These are phyloP conservation scores for Hypoxylon subgilvum DNA, from an alignment of 495 filamentous ascomycete genomes.

Conservation along the genomic window DNA sequence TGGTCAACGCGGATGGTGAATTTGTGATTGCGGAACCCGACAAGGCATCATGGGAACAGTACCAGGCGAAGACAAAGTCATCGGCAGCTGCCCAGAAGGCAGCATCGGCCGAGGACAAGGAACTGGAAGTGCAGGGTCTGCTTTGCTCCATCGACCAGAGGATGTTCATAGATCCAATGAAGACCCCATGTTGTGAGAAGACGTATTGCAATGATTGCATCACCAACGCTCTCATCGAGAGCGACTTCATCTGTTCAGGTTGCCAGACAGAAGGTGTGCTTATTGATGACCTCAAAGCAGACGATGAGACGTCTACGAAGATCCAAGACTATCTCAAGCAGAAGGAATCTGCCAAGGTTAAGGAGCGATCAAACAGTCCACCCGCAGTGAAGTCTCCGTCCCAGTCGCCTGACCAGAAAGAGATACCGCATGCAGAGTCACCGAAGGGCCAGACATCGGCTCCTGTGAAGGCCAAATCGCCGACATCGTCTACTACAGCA, in stretches of 20 bases:
- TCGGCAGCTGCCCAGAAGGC: constrained; percentile 78
- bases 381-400: constrained; percentile 41
- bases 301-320: constrained; percentile 77
- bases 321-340: constrained; percentile 78
- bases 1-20: constrained; percentile 97
- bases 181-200: constrained; percentile 96
- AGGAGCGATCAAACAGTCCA: constrained; percentile 49
- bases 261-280: constrained; percentile 89
- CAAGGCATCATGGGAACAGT: constrained; percentile 93
- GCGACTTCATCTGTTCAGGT: constrained; percentile 92
- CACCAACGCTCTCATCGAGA: constrained; percentile 94
- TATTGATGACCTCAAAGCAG: constrained; percentile 85
- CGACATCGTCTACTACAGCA: constrained; percentile 39
- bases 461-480: constrained; percentile 46
- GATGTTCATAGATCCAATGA: constrained; percentile 95
- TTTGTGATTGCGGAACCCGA: constrained; percentile 95
- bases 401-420: constrained; percentile 28
- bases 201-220: constrained; percentile 99
- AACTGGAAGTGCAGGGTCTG: constrained; percentile 82
- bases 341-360: constrained; percentile 67
- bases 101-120: constrained; percentile 70
- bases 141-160: constrained; percentile 95
- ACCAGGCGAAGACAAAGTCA: constrained; percentile 89
- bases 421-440: constrained; percentile 24
- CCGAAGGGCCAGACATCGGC: constrained; percentile 21